Evolutionary conservation across 1,284 basidiomycete species (phyloP).

Genomic region (Ganoderma sinense): DNA sequence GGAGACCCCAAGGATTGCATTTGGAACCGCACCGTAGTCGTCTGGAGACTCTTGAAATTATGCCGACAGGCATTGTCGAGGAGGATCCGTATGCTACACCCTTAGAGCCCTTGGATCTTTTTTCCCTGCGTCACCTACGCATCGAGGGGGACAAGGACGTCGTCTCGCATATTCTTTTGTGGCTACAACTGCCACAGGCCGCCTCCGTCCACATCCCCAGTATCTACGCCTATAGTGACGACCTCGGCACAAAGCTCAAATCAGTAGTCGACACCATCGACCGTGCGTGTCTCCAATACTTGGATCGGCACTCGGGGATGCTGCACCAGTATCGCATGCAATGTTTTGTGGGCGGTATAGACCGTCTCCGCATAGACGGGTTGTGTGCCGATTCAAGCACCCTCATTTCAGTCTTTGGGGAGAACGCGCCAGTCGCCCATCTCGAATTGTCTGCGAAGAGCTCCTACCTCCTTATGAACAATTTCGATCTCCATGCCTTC

Average conservation of each 20-base stretch:
- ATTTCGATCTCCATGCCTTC: not conserved
- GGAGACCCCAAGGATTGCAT: not conserved
- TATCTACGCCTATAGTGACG: no score
- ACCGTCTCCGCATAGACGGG: not conserved
- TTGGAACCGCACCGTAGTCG: not conserved
- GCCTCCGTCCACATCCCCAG: not conserved
- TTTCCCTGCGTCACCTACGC: not conserved
- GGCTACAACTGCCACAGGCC: not conserved
- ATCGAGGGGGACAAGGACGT: not conserved
- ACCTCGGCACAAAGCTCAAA: not conserved
- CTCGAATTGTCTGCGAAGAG: not conserved
- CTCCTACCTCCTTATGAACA: not conserved
- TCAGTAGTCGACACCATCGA: not conserved
- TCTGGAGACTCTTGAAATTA: not conserved
- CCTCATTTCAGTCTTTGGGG: not conserved
- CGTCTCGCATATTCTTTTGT: not conserved
- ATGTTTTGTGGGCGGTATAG: not conserved
- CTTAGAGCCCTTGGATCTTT: not conserved
- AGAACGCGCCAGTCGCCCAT: not conserved
- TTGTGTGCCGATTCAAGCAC: not conserved
- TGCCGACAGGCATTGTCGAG: not conserved
- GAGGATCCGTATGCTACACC: no score
- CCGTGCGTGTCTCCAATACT: not conserved
- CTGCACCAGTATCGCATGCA: not conserved
- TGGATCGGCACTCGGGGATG: no score